Base-by-base conservation (phyloP, 2,329 filamentous ascomycete genomes). In the Fusarium lateritium region DNA sequence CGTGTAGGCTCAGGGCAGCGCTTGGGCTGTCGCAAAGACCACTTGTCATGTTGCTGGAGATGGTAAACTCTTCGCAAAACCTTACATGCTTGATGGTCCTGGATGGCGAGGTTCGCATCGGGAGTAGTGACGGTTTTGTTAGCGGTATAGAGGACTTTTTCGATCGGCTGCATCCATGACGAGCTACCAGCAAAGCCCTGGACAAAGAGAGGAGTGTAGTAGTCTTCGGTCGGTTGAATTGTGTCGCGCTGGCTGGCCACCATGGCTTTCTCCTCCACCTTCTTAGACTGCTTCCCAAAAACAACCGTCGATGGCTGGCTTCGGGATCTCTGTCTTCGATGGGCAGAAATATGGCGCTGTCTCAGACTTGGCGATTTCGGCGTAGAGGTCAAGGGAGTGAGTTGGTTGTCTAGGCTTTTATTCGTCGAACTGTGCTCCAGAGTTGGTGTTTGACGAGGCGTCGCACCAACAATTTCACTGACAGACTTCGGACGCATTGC, bases 21-120 rank as follows among this genome's bases (percentile, higher is more conserved):
- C 76, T 97, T 93, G 43, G 94, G 89, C 76, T 99, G 96, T 53
- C 95, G 88, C 46, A 99, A 80, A 7, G 94, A 96, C 95, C 96
- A 98, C 74, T 95, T 92, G 72, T 97, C 94, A 33, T 91, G 89
- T 75, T 95, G 94, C 76, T 99, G 96, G 26, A 98, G 83, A 65
- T 95, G 90, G 76, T 98, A 97, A 4, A 99, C 94, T 15, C 94
- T 86, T 57, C 94, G 90, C 6, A 98, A 80, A 31, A 97, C 92
- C 57, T 93, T 91, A 74, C 93, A 96, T 53, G 97, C 93, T 78
- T 97, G 94, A 60, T 92, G 90, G 73, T 98, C 94, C 49, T 94
- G 89, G 40, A 97, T 89, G 43, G 94, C 91, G 2, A 97, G 88
- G 60, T 94, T 90, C 51, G 94, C 91, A 76, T 98, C 94, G 2